A percentile compares a stretch with the other conserved stretches of the same genome.
These are phyloP conservation scores for Leucosporidium creatinivorum DNA, from an alignment of 768 basidiomycete species.

Conservation along the genomic window DNA sequence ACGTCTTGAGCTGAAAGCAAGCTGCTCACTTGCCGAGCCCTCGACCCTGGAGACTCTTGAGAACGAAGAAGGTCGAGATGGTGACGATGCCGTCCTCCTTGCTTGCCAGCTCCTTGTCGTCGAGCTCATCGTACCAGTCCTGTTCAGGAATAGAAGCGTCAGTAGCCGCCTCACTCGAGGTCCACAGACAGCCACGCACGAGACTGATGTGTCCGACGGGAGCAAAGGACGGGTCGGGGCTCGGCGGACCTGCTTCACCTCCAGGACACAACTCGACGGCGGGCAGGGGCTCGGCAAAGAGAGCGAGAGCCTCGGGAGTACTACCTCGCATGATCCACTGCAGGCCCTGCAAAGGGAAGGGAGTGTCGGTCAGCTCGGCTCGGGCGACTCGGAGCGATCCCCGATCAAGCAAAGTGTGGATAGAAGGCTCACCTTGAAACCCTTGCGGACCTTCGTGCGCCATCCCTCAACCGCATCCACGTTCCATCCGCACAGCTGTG, in stretches of 20 bases:
- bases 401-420: no score
- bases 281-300: not conserved
- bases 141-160: no score
- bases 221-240: not conserved
- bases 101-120: not conserved
- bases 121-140: not conserved
- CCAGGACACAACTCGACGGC: not conserved
- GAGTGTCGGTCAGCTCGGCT: no score
- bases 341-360: not conserved
- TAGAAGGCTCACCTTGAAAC: slow-evolving; percentile 10
- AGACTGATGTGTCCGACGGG: not conserved
- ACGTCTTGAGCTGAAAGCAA: not conserved
- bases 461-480: slow-evolving; percentile 6
- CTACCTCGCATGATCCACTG: not conserved
- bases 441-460: not conserved
- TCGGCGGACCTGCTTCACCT: not conserved
- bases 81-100: not conserved
- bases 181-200: no score
- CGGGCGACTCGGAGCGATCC: no score
- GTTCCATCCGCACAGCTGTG: slow-evolving; percentile 25
- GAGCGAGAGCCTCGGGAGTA: not conserved
- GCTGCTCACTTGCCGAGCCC: slow-evolving; percentile 15
- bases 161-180: no score
- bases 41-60: slow-evolving; percentile 14
- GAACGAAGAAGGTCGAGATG: slow-evolving; percentile 21